A percentile compares a stretch with the other conserved stretches of the same genome.
Conservation (phyloP, 1,284 basidiomycete species). For the Ganoderma sp. region DNA sequence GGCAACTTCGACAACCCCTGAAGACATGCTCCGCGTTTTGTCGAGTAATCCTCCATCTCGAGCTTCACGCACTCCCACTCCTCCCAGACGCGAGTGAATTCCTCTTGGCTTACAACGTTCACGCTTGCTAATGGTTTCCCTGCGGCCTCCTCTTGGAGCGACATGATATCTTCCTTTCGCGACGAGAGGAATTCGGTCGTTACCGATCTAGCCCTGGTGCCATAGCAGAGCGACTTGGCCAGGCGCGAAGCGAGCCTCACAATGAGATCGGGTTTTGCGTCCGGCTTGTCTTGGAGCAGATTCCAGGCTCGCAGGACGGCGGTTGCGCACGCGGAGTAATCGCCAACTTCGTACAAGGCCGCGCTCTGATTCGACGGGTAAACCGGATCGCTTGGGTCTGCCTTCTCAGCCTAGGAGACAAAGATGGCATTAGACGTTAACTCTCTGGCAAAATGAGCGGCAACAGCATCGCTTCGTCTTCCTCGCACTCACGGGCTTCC, state of each 20-base stretch:
- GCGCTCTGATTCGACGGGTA: conserved; percentile 45
- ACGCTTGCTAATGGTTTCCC: not conserved
- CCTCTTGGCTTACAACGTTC: not conserved
- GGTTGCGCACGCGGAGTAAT: conserved; percentile 35
- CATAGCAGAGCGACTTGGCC: not conserved
- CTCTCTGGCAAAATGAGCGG: no score
- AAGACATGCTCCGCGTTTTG: not conserved
- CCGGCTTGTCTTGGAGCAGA: conserved; percentile 4
- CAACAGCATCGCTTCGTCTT: not conserved
- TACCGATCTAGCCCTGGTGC: not conserved
- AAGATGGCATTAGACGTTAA: no score
- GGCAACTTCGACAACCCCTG: not conserved
- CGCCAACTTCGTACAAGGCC: conserved; percentile 41
- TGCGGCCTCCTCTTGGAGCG: not conserved
- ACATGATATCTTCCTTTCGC: not conserved
- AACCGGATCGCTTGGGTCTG: conserved; percentile 23
- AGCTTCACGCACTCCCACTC: not conserved
- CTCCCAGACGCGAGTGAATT: not conserved
- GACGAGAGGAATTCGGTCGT: not conserved
- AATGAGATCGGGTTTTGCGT: not conserved
- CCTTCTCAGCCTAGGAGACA: conserved; percentile 25
- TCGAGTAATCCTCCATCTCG: not conserved
- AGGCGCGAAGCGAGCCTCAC: not conserved
- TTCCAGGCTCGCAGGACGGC: conserved; percentile 39
- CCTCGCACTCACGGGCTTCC: no score